Evolutionary conservation across 176 grass and related monocot species (phyloP).

Genomic region (Neostapfia colusana): DNA sequence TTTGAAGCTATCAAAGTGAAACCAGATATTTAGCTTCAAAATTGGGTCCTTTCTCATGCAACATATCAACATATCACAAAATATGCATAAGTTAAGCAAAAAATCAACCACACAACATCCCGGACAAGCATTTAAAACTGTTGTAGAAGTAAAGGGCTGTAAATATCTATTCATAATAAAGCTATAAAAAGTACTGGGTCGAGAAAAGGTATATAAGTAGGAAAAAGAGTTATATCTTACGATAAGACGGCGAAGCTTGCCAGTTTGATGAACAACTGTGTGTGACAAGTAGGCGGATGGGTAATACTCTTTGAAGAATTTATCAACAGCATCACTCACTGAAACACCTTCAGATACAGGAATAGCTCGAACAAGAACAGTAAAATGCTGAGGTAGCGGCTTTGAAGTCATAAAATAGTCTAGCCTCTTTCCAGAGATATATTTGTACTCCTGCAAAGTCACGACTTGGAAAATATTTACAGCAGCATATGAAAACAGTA

Average conservation of each 20-base stretch:
- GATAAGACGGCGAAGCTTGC: slow-evolving; percentile 75
- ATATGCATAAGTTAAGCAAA: not conserved
- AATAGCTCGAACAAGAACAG: slow-evolving; percentile 87
- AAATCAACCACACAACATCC: not conserved
- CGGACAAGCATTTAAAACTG: slow-evolving; percentile 2
- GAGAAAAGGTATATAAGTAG: too few relatives aligned
- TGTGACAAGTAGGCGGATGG: slow-evolving; percentile 73
- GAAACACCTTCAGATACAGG: slow-evolving; percentile 61
- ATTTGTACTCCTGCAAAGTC: slow-evolving; percentile 77
- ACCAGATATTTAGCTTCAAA: too few relatives aligned
- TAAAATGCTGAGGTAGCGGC: slow-evolving; percentile 77
- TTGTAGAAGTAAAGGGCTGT: not conserved
- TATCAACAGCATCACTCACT: slow-evolving; percentile 67
- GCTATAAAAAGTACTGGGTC: not conserved
- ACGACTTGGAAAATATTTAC: slow-evolving; percentile 13
- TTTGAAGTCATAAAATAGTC: slow-evolving; percentile 72
- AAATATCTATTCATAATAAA: slow-evolving; percentile 4
- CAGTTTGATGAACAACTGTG: slow-evolving; percentile 71
- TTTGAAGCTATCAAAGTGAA: not conserved
- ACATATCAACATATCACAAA: slow-evolving; percentile 27
- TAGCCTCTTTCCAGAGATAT: slow-evolving; percentile 77
- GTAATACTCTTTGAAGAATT: slow-evolving; percentile 86
- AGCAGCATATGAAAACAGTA: slow-evolving; percentile 28
- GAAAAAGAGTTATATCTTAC: slow-evolving; percentile 49
- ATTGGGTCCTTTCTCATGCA: not conserved